phyloP scores from a whole-genome alignment of 129 eudicot species.

The Escallonia herrerae region DNA sequence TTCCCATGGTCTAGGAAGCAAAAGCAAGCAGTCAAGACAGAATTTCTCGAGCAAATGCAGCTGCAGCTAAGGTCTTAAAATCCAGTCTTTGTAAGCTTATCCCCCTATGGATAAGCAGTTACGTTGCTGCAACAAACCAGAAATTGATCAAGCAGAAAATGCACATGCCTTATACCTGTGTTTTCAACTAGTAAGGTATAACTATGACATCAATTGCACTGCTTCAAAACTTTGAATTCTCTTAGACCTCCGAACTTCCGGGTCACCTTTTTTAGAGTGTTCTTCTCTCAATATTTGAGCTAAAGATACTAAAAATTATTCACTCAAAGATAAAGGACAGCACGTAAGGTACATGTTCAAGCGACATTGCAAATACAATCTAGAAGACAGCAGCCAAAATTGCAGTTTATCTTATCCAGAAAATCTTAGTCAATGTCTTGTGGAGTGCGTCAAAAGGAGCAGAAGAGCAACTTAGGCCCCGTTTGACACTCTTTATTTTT shows the following conservation, averaged over 20 bases:
- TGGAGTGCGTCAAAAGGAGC: too few relatives aligned
- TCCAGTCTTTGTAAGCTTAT: not conserved
- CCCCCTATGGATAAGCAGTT: not conserved
- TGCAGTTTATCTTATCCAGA: not conserved
- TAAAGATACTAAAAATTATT: too few relatives aligned
- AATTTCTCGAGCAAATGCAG: not conserved
- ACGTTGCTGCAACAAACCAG: not conserved
- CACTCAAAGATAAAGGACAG: too few relatives aligned
- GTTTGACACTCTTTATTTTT: too few relatives aligned
- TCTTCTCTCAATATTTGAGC: not conserved
- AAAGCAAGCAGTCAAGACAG: not conserved
- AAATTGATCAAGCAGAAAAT: not conserved
- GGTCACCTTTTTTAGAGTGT: not conserved
- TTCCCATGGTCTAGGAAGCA: slow-evolving; percentile 39
- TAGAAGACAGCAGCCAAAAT: not conserved
- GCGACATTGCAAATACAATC: not conserved
- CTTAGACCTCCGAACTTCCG: not conserved
- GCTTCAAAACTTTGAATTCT: not conserved
- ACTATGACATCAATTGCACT: not conserved
- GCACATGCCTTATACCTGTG: not conserved
- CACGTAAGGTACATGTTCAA: too few relatives aligned
- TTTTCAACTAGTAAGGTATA: not conserved
- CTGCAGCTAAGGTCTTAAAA: not conserved
- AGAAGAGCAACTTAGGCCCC: too few relatives aligned
- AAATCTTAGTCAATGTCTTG: too few relatives aligned